A percentile compares a stretch with the other conserved stretches of the same genome.
Evolutionary conservation across 2,329 filamentous ascomycete genomes (phyloP).

Genomic region (Allantophomopsis lycopodina): DNA sequence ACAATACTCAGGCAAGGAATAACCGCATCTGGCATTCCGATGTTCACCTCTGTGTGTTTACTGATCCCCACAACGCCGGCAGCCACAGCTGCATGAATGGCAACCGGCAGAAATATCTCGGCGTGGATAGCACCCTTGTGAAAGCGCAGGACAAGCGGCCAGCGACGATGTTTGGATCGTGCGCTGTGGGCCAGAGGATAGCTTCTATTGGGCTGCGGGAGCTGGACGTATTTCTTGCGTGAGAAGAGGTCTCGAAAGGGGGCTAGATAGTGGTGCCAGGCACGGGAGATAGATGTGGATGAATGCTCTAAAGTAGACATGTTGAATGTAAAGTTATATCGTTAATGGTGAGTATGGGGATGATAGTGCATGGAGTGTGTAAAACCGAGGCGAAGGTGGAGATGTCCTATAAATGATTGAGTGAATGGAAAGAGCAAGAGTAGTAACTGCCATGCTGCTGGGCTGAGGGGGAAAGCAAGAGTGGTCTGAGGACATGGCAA

Average conservation of each 20-base stretch:
- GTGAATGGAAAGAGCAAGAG: neutral
- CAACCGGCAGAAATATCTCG: constrained; percentile 40
- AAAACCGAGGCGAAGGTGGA: neutral
- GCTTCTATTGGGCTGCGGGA: no score
- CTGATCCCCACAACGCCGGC: constrained; percentile 44
- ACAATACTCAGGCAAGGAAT: constrained; percentile 51
- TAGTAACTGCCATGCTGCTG: no score
- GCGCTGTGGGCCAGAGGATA: constrained; percentile 13
- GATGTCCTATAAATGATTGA: neutral
- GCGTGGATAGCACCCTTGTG: constrained; percentile 49
- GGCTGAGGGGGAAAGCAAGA: no score
- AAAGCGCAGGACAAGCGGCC: constrained; percentile 50
- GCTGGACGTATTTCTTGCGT: no score
- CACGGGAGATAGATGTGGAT: no score
- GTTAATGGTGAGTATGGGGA: no score
- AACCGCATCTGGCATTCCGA: constrained; percentile 22
- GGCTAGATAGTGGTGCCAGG: no score
- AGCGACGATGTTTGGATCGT: constrained; percentile 24
- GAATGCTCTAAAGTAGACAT: no score
- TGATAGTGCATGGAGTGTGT: no score
- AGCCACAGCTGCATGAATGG: constrained; percentile 42
- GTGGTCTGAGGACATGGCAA: no score
- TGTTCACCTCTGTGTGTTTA: constrained; percentile 32
- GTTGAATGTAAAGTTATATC: no score
- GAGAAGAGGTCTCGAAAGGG: no score